Evolutionary conservation across 257 asterid species (phyloP).

Genomic region (Fraxinus pennsylvanica): DNA sequence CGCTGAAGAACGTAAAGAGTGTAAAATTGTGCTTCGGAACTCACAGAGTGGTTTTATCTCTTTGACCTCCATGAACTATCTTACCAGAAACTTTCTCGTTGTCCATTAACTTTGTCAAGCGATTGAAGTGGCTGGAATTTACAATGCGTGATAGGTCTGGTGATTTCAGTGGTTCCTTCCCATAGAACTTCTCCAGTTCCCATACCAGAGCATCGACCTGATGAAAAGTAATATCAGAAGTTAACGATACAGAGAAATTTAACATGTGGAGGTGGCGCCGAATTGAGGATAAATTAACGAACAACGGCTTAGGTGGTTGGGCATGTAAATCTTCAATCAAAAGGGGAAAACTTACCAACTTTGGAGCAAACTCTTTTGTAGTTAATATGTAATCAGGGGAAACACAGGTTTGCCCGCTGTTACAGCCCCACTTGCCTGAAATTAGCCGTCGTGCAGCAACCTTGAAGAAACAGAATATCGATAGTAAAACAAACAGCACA

Average conservation of each 20-base stretch:
- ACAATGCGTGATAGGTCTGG: constrained; percentile 74
- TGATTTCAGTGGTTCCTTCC: constrained; percentile 73
- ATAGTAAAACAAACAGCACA: not conserved
- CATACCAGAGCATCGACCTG: constrained; percentile 61
- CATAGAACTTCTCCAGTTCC: constrained; percentile 76
- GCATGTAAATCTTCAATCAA: constrained; percentile 33
- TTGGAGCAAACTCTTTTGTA: constrained; percentile 61
- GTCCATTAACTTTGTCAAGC: constrained; percentile 60
- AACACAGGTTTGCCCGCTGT: constrained; percentile 87
- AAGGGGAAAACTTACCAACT: constrained; percentile 47
- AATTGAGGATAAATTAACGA: too few relatives aligned
- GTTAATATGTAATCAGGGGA: constrained; percentile 85
- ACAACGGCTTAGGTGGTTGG: constrained; percentile 35
- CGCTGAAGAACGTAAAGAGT: not conserved
- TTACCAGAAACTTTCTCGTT: constrained; percentile 69
- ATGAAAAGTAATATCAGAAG: constrained; percentile 24
- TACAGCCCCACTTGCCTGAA: constrained; percentile 92
- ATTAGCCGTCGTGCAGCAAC: constrained; percentile 69
- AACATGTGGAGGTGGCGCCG: not conserved
- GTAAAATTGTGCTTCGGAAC: constrained; percentile 36
- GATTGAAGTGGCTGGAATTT: constrained; percentile 65
- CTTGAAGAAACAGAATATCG: constrained; percentile 35
- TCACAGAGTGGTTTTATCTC: constrained; percentile 66
- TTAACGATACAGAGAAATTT: constrained; percentile 2
- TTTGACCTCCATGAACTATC: constrained; percentile 83